Percentiles rank a stretch among this genome's conserved stretches.
phyloP scores from a whole-genome alignment of 768 basidiomycete genomes.

The Leccinellum luteum region DNA sequence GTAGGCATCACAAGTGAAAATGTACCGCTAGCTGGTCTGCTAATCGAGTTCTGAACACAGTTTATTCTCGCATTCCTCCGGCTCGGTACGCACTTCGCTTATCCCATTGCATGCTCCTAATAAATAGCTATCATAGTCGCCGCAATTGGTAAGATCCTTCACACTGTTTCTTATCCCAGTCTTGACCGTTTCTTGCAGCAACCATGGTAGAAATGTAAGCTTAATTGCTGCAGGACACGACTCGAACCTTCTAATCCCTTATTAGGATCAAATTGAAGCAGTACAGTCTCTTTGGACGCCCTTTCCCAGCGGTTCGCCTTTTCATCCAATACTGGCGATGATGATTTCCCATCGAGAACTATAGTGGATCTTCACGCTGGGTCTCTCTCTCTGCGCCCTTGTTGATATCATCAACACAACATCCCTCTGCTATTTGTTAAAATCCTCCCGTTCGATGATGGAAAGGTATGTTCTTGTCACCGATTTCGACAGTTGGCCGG shows the following conservation, averaged over 20 bases:
- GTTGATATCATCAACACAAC: conserved; percentile 47
- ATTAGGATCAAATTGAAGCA: conserved; percentile 12
- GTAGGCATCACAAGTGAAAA: conserved; percentile 5
- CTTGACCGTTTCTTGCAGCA: conserved; percentile 10
- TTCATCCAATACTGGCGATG: neutral
- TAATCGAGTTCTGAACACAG: conserved; percentile 7
- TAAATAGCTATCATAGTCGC: conserved; percentile 5
- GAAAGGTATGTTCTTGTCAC: conserved; percentile 29
- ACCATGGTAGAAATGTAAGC: conserved; percentile 22
- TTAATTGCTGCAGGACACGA: neutral
- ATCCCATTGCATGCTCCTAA: neutral
- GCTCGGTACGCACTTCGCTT: conserved; percentile 8
- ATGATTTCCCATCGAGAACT: neutral
- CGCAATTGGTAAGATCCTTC: conserved; percentile 16
- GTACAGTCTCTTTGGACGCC: conserved; percentile 6
- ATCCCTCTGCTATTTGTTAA: conserved; percentile 42
- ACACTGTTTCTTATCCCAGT: neutral
- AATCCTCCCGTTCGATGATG: conserved; percentile 35
- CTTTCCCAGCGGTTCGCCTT: conserved; percentile 12
- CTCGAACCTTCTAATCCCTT: neutral
- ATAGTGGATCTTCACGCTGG: conserved; percentile 47
- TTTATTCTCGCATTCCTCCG: conserved; percentile 16
- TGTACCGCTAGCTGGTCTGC: neutral
- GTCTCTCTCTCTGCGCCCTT: conserved; percentile 42
- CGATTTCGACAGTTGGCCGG: neutral